A percentile compares a stretch with the other conserved stretches of the same genome.
Evolutionary conservation across 139 green algal genomes (phyloP).

Genomic region (Auxenochlorella pyrenoidosa): DNA sequence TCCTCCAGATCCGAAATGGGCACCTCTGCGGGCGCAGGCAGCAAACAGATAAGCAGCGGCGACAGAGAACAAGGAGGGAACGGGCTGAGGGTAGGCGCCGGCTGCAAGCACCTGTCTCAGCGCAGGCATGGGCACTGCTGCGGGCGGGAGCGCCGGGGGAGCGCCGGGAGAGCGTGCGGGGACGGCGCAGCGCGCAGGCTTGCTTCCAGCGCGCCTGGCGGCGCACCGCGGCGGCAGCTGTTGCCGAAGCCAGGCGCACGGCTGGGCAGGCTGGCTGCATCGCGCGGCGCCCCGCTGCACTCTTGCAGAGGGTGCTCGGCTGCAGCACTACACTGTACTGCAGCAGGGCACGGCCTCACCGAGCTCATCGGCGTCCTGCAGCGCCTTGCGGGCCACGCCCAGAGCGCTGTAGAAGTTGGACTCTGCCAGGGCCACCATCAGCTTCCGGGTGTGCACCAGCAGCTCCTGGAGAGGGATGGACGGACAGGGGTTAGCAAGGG

Average conservation of each 20-base stretch:
- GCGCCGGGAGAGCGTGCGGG: too few relatives aligned
- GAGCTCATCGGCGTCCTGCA: not conserved
- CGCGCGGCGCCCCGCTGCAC: too few relatives aligned
- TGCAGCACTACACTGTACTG: too few relatives aligned
- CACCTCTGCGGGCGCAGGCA: constrained; percentile 24
- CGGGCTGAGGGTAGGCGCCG: too few relatives aligned
- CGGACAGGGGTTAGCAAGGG: not conserved
- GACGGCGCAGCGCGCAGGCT: too few relatives aligned
- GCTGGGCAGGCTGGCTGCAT: too few relatives aligned
- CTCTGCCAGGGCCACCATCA: constrained; percentile 30
- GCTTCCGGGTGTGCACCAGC: constrained; percentile 4
- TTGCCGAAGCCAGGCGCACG: too few relatives aligned
- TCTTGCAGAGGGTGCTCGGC: too few relatives aligned
- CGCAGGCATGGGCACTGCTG: not conserved
- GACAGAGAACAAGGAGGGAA: too few relatives aligned
- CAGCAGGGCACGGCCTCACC: not conserved
- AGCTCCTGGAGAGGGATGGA: not conserved
- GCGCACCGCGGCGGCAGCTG: too few relatives aligned
- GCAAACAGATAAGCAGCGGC: too few relatives aligned
- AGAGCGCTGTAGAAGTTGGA: constrained; percentile 27
- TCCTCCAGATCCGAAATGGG: not conserved
- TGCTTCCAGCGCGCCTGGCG: too few relatives aligned
- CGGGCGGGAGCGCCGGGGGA: not conserved
- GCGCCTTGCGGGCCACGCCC: constrained; percentile 7
- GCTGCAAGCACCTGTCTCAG: not conserved